phyloP scores from a whole-genome alignment of 1,284 basidiomycete genomes.

The Stygiomarasmius scandens region DNA sequence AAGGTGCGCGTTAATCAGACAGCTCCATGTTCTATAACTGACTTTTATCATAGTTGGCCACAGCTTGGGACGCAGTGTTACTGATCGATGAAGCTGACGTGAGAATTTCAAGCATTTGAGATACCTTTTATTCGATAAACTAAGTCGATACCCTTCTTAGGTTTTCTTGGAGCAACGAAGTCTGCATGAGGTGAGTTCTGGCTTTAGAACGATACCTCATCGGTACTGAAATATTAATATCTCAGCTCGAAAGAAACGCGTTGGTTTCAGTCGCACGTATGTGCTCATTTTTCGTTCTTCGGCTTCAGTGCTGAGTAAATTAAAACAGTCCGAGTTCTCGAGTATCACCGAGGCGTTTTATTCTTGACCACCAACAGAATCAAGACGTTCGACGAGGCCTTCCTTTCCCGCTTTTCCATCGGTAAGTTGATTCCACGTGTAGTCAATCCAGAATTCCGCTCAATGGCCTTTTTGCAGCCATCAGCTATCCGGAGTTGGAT shows the following conservation, averaged over 20 bases:
- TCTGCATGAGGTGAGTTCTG: slow-evolving; percentile 15
- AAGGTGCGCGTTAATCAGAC: too few species aligned
- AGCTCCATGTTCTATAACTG: too few species aligned
- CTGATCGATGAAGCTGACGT: too few species aligned
- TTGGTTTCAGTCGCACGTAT: slow-evolving; percentile 35
- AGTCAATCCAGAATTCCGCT: neutral
- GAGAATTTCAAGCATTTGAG: slow-evolving; percentile 42
- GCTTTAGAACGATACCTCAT: too few species aligned
- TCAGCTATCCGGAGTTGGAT: slow-evolving; percentile 31
- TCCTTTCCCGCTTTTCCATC: slow-evolving; percentile 20
- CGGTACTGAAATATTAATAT: too few species aligned
- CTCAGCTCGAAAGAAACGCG: too few species aligned
- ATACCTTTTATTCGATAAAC: slow-evolving; percentile 34
- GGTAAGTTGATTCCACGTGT: slow-evolving; percentile 21
- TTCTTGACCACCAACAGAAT: slow-evolving; percentile 41
- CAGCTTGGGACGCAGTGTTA: slow-evolving; percentile 37
- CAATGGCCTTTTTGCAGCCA: slow-evolving; percentile 3
- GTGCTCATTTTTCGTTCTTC: too few species aligned
- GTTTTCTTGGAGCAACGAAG: too few species aligned
- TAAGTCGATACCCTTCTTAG: too few species aligned
- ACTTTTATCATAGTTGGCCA: too few species aligned
- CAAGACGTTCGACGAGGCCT: slow-evolving; percentile 34
- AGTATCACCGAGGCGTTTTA: slow-evolving; percentile 39
- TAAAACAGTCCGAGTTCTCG: slow-evolving; percentile 8
- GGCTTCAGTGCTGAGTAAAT: too few species aligned